A percentile compares a stretch with the other conserved stretches of the same genome.
phyloP scores from a whole-genome alignment of 176 grass and related monocot species.

The Poa pratensis region DNA sequence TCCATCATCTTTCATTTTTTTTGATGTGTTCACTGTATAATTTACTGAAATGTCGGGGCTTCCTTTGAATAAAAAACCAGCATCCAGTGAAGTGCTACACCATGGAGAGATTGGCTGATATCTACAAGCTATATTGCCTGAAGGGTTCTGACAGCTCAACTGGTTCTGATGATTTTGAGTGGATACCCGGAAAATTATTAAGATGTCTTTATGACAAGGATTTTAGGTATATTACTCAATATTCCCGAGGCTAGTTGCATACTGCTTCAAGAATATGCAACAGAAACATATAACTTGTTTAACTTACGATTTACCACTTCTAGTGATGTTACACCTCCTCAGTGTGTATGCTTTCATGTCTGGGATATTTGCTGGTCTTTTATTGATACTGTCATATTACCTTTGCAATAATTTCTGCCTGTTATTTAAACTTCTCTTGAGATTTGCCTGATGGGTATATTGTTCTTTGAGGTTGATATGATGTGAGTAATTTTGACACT shows the following conservation, averaged over 20 bases:
- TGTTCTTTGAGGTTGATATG: slow-evolving; percentile 3
- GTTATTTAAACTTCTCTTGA: slow-evolving; percentile 2
- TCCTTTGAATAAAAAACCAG: slow-evolving; percentile 44
- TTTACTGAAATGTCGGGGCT: slow-evolving; percentile 42
- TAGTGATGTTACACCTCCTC: neutral
- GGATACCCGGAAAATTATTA: slow-evolving; percentile 98
- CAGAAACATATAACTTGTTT: slow-evolving; percentile 25
- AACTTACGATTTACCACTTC: slow-evolving; percentile 1
- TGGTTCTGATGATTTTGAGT: slow-evolving; percentile 80
- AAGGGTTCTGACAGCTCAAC: slow-evolving; percentile 57
- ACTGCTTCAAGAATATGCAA: slow-evolving; percentile 12
- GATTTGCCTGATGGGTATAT: slow-evolving; percentile 10
- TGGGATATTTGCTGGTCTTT: slow-evolving; percentile 17
- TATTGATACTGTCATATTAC: slow-evolving; percentile 10
- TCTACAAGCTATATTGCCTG: slow-evolving; percentile 83
- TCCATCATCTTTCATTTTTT: slow-evolving; percentile 24
- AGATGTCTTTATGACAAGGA: slow-evolving; percentile 98
- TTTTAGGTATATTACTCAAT: slow-evolving; percentile 67
- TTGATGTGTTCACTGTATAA: slow-evolving; percentile 22
- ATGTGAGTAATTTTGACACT: neutral
- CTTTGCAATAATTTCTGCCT: slow-evolving; percentile 4
- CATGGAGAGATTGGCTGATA: slow-evolving; percentile 91
- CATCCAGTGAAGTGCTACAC: slow-evolving; percentile 86
- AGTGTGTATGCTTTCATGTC: slow-evolving; percentile 12
- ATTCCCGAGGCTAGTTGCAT: slow-evolving; percentile 20